Conservation (phyloP, 768 basidiomycete species). For the Tulasnella sp. region DNA sequence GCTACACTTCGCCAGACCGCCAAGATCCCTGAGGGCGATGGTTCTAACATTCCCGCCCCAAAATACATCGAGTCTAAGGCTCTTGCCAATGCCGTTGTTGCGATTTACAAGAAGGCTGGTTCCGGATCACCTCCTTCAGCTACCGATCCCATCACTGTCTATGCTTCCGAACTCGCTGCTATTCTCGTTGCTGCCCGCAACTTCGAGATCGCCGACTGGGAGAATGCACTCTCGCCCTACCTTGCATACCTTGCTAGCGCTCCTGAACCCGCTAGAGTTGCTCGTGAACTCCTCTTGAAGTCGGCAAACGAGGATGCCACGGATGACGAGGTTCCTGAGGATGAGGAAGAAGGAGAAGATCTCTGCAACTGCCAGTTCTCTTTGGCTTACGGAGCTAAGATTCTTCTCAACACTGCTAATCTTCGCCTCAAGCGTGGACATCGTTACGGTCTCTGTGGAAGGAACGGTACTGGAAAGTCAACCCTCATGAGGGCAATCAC, state of each 20-base stretch:
- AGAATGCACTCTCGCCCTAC: constrained; percentile 56
- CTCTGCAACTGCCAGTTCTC: constrained; percentile 99
- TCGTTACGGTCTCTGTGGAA: constrained; percentile 96
- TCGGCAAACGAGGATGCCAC: constrained; percentile 68
- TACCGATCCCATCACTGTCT: constrained; percentile 44
- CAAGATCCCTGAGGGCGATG: constrained; percentile 77
- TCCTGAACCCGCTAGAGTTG: constrained; percentile 52
- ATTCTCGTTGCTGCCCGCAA: constrained; percentile 82
- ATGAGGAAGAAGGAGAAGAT: constrained; percentile 97
- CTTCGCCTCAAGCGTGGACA: constrained; percentile 97
- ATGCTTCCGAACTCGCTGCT: constrained; percentile 67
- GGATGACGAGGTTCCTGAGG: constrained; percentile 55
- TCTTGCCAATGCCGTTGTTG: constrained; percentile 50
- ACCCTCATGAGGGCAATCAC: constrained; percentile 88
- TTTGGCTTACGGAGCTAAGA: constrained; percentile 97
- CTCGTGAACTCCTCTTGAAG: constrained; percentile 80
- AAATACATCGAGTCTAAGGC: constrained; percentile 60
- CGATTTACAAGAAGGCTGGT: constrained; percentile 77
- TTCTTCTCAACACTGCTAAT: constrained; percentile 87
- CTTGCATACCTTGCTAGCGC: constrained; percentile 49
- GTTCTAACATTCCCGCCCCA: constrained; percentile 79
- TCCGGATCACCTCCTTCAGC: constrained; percentile 41
- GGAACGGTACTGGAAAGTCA: constrained; percentile 97
- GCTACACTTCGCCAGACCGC: constrained; percentile 91
- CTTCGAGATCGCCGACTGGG: constrained; percentile 85